Percentiles rank a stretch among this genome's conserved stretches.
phyloP scores from a whole-genome alignment of 257 asterid genomes.

The Ligustrum vulgare region DNA sequence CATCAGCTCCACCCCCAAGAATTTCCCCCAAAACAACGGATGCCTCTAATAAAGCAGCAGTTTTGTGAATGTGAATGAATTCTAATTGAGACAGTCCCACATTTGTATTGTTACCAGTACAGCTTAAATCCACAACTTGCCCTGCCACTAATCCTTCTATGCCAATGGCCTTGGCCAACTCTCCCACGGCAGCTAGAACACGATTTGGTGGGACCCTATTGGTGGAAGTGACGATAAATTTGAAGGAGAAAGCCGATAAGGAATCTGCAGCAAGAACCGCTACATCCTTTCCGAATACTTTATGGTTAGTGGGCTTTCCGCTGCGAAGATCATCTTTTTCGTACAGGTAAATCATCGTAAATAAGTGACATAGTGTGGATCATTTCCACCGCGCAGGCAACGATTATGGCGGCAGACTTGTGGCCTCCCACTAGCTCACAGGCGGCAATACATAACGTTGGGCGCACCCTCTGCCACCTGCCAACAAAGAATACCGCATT shows the following conservation, averaged over 20 bases:
- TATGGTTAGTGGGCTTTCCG: no score
- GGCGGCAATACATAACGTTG: slow-evolving; percentile 78
- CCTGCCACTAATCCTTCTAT: slow-evolving; percentile 74
- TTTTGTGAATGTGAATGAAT: slow-evolving; percentile 68
- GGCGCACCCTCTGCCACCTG: slow-evolving; percentile 74
- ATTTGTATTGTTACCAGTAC: slow-evolving; percentile 35
- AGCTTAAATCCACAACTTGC: slow-evolving; percentile 58
- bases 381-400: slow-evolving; percentile 85
- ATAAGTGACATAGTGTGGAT: slow-evolving; percentile 73
- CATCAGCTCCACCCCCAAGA: slow-evolving; percentile 54
- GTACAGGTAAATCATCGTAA: slow-evolving; percentile 65
- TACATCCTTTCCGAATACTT: no score
- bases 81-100: slow-evolving; percentile 56
- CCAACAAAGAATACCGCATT: slow-evolving; percentile 68
- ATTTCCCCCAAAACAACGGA: slow-evolving; percentile 69
- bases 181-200: slow-evolving; percentile 34
- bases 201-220: slow-evolving; percentile 22
- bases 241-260: no score
- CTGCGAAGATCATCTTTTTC: no score
- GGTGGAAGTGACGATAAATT: slow-evolving; percentile 32
- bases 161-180: slow-evolving; percentile 66
- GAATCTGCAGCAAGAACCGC: no score
- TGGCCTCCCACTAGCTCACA: slow-evolving; percentile 75
- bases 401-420: slow-evolving; percentile 50
- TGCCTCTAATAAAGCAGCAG: slow-evolving; percentile 65